Percentiles rank a stretch among this genome's conserved stretches.
Evolutionary conservation across 73 alveolate genomes (phyloP).

Genomic region (Effrenium voratum): DNA sequence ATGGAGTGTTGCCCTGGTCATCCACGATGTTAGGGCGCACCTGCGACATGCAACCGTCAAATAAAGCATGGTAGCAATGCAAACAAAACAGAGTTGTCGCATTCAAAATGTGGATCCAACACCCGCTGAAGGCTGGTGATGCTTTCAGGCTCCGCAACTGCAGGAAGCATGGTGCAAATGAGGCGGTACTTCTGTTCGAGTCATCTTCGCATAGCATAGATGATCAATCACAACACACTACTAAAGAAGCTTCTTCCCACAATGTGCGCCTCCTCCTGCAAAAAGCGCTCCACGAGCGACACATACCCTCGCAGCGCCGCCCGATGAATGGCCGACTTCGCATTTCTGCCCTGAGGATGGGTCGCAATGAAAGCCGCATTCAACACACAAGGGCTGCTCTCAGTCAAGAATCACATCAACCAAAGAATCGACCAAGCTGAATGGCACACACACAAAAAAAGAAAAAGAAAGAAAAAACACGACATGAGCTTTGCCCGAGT

Average conservation of each 20-base stretch:
- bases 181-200: too few species aligned
- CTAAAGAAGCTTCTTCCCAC: background rate
- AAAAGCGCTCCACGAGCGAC: constrained; percentile 19
- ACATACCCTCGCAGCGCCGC: constrained; percentile 86
- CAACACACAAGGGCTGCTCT: background rate
- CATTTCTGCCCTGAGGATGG: constrained; percentile 53
- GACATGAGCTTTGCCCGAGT: too few species aligned
- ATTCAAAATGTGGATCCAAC: background rate
- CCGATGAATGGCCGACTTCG: constrained; percentile 80
- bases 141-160: too few species aligned
- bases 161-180: background rate
- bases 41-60: background rate
- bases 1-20: constrained; percentile 83
- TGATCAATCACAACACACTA: background rate
- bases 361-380: background rate
- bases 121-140: too few species aligned
- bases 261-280: constrained; percentile 79
- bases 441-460: too few species aligned
- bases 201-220: too few species aligned
- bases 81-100: too few species aligned
- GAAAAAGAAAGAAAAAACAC: too few species aligned
- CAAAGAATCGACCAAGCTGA: background rate
- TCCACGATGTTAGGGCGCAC: constrained; percentile 24
- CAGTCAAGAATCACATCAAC: background rate
- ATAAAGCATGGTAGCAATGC: too few species aligned